phyloP scores from a whole-genome alignment of 768 basidiomycete species.

The Suillus spraguei region DNA sequence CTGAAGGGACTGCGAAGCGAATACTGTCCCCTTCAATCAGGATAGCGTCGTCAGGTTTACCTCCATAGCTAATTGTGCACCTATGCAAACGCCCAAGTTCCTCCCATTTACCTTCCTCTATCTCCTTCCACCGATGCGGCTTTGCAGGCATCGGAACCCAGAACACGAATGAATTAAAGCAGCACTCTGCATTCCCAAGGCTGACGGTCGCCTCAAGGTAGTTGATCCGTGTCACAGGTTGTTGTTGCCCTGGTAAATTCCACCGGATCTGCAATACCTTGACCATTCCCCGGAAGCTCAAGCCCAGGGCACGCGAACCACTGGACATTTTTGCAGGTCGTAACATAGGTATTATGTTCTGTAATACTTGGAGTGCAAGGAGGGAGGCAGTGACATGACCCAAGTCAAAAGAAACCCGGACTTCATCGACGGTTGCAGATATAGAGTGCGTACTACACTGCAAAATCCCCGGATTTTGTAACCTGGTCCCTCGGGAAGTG shows the following conservation, averaged over 20 bases:
- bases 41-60: slow-evolving; percentile 40
- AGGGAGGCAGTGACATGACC: slow-evolving; percentile 71
- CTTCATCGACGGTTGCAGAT: slow-evolving; percentile 51
- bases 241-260: slow-evolving; percentile 50
- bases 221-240: slow-evolving; percentile 41
- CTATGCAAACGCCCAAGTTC: slow-evolving; percentile 65
- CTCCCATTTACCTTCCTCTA: slow-evolving; percentile 61
- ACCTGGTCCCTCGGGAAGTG: slow-evolving; percentile 21
- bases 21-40: slow-evolving; percentile 61
- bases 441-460: slow-evolving; percentile 39
- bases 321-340: neutral
- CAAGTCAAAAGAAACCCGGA: slow-evolving; percentile 57
- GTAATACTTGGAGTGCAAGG: slow-evolving; percentile 46
- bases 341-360: slow-evolving; percentile 42
- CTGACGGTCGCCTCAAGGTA: slow-evolving; percentile 23
- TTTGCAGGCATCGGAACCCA: slow-evolving; percentile 58
- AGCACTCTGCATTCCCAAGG: slow-evolving; percentile 30
- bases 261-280: slow-evolving; percentile 50
- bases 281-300: slow-evolving; percentile 36
- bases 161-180: slow-evolving; percentile 45
- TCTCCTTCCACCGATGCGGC: slow-evolving; percentile 37
- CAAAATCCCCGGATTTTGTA: slow-evolving; percentile 10
- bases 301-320: slow-evolving; percentile 12
- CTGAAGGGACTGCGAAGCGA: slow-evolving; percentile 78
- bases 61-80: slow-evolving; percentile 45